Evolutionary conservation across 306 rosid species (phyloP), one percentile per base, ranked within the genome.

Genomic region (Styphnolobium japonicum): DNA sequence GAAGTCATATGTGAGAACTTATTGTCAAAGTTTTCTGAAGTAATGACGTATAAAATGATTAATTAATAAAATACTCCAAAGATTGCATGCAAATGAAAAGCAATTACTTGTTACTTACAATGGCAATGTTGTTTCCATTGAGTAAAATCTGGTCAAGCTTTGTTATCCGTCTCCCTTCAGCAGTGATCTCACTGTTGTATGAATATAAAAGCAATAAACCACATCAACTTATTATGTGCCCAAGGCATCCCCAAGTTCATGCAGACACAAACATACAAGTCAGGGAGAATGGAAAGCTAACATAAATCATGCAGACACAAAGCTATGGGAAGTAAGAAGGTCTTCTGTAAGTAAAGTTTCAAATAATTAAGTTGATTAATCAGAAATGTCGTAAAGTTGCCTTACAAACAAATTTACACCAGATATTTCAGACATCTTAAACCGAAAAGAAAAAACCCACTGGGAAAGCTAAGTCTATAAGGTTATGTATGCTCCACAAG

Each of bases 81-180:
- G 16, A 80, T 12, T 37, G 15, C 15, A 62, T 27, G 42, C 7
- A 63, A 62, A 53, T 12, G 12, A 34, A 62, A 75, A 79, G 21
- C 11, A 70, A 73, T 22, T 19, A 14, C 12, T 31, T 61, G 57
- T 51, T 18, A 89, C 98, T 95, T 88, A 95, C 99, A 88, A 95
- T 93, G n/a, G 99, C 98, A 89, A 93, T 95, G 86, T 95, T 93
- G 96, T 95, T 95, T 77, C 98, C 98, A 21, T 93, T 93, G 55
- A 95, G 96, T 79, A 95, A 85, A 81, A 95, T 95, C 89, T 95
- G 99, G 71, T 95, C 99, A 72, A 95, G 94, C 87, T 95, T 95
- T 67, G 99, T 95, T 84, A 95, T 93, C 82, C 98, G 87, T 81
- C 96, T 93, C 86, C 99, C 99, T 85, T 95, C 98, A 21, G 97